A percentile compares a stretch with the other conserved stretches of the same genome.
Conservation (phyloP, 2,329 filamentous ascomycete species). For the Penicillium crustosum region DNA sequence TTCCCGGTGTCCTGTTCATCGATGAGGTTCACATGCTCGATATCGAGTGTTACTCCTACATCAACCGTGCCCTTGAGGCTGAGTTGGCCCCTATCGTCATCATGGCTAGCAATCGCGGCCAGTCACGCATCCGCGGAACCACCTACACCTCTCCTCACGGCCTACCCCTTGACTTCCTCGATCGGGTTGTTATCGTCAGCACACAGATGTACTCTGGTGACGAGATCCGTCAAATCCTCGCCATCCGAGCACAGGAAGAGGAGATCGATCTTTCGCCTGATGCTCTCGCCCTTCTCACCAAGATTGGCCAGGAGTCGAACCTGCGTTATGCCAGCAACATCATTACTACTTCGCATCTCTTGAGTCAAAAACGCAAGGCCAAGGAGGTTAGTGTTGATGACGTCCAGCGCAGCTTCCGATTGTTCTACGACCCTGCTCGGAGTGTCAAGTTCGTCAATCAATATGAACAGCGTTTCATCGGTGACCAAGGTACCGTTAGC, state of each 20-base stretch:
- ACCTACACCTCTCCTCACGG: constrained; percentile 92
- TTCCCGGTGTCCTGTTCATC: constrained; percentile 95
- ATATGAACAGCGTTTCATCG: constrained; percentile 90
- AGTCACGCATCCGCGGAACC: constrained; percentile 88
- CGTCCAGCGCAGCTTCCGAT: constrained; percentile 86
- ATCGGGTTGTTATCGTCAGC: constrained; percentile 93
- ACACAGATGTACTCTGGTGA: constrained; percentile 80
- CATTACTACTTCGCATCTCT: constrained; percentile 88
- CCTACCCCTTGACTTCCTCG: constrained; percentile 90
- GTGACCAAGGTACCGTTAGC: constrained; percentile 76
- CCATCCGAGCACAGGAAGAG: constrained; percentile 91
- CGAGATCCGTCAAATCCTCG: constrained; percentile 88
- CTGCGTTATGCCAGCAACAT: constrained; percentile 96
- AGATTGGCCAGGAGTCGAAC: constrained; percentile 90
- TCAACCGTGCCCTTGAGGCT: constrained; percentile 94
- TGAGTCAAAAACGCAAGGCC: constrained; percentile 79
- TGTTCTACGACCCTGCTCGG: constrained; percentile 87
- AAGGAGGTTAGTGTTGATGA: constrained; percentile 83
- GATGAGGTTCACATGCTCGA: constrained; percentile 99
- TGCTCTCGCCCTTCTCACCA: constrained; percentile 87
- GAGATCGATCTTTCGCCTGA: constrained; percentile 90
- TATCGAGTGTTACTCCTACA: constrained; percentile 97
- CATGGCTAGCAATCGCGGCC: constrained; percentile 96
- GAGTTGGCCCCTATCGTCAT: constrained; percentile 96
- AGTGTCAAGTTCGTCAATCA: constrained; percentile 89